Percentiles rank a stretch among this genome's conserved stretches.
phyloP scores from a whole-genome alignment of 768 basidiomycete genomes.

The Pleurotus tuoliensis region DNA sequence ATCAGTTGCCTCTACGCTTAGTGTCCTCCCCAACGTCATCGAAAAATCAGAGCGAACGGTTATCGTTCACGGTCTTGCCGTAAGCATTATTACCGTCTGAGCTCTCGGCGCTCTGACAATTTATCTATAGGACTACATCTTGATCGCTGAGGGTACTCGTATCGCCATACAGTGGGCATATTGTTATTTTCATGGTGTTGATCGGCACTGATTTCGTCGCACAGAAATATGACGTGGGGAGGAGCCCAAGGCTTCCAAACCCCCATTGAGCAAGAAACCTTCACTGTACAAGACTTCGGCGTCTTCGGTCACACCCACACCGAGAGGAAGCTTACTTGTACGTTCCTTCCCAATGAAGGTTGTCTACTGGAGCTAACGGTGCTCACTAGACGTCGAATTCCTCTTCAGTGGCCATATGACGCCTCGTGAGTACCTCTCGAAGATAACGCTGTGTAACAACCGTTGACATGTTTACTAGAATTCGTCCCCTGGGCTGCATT shows the following conservation, averaged over 20 bases:
- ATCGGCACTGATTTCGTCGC: neutral
- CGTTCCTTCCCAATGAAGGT: slow-evolving; percentile 12
- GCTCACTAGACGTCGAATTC: slow-evolving; percentile 47
- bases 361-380: neutral
- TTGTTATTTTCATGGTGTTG: neutral
- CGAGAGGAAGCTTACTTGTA: slow-evolving; percentile 66
- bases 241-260: slow-evolving; percentile 66
- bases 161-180: slow-evolving; percentile 47
- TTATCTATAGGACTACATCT: slow-evolving; percentile 32
- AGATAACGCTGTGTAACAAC: no score
- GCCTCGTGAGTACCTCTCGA: slow-evolving; percentile 34
- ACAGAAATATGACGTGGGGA: slow-evolving; percentile 48
- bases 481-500: slow-evolving; percentile 49
- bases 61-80: slow-evolving; percentile 65
- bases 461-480: slow-evolving; percentile 22
- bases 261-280: slow-evolving; percentile 54
- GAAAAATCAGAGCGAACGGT: slow-evolving; percentile 63
- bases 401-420: slow-evolving; percentile 59
- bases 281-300: slow-evolving; percentile 60
- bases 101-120: slow-evolving; percentile 21
- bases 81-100: slow-evolving; percentile 34
- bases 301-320: slow-evolving; percentile 56
- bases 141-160: slow-evolving; percentile 42
- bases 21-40: slow-evolving; percentile 65
- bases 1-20: slow-evolving; percentile 56